Evolutionary conservation across 805 yeast genomes (phyloP).

Genomic region (Yueomyces sp.): DNA sequence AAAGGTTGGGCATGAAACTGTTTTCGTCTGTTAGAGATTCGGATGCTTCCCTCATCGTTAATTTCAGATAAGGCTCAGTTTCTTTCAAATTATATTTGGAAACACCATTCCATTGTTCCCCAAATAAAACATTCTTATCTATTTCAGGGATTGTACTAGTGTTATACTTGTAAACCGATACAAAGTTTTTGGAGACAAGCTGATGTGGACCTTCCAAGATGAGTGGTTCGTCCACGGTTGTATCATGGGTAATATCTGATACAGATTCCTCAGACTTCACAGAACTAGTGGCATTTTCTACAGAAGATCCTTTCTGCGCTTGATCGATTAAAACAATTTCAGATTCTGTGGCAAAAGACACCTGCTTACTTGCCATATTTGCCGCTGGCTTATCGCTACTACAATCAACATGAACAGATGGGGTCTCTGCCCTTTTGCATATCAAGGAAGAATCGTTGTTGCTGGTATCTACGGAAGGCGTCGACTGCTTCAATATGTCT

Average conservation of each 20-base stretch:
- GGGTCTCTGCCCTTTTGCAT: no score
- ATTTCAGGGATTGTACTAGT: background rate
- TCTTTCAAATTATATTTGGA: conserved; percentile 41
- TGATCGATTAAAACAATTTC: conserved; percentile 8
- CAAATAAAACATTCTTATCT: conserved; percentile 36
- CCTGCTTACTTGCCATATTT: conserved; percentile 3
- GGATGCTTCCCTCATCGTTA: conserved; percentile 24
- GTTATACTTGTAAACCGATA: conserved; percentile 35
- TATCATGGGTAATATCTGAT: background rate
- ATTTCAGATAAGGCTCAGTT: conserved; percentile 33
- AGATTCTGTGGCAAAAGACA: conserved; percentile 9
- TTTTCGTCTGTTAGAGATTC: conserved; percentile 18
- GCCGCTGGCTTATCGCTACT: no score
- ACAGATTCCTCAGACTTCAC: no score
- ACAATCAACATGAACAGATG: no score
- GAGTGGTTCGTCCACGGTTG: background rate
- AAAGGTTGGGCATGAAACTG: conserved; percentile 30
- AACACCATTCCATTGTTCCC: conserved; percentile 36
- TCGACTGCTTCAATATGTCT: no score
- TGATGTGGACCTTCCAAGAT: conserved; percentile 59
- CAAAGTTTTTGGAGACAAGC: conserved; percentile 38
- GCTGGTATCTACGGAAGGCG: no score
- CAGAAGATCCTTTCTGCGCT: no score
- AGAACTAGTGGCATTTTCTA: no score
- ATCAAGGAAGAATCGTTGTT: no score